A percentile compares a stretch with the other conserved stretches of the same genome.
These are phyloP conservation scores for Rhizopogon vesiculosus DNA, from an alignment of 768 basidiomycete genomes.

Conservation along the genomic window DNA sequence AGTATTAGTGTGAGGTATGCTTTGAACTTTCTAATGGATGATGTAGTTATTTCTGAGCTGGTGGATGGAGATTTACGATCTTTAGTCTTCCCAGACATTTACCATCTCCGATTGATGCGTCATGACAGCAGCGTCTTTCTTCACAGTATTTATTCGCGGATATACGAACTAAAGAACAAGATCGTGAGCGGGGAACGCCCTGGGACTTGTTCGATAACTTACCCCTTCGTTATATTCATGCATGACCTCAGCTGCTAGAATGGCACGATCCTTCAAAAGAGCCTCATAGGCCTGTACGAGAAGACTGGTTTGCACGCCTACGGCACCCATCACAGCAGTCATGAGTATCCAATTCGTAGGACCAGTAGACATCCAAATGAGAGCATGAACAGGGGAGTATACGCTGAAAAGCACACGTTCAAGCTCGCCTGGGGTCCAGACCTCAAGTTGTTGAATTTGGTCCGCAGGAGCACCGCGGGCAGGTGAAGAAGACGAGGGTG, in stretches of 20 bases:
- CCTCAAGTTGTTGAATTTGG: slow-evolving; percentile 70
- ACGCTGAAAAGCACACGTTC: slow-evolving; percentile 66
- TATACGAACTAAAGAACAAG: slow-evolving; percentile 63
- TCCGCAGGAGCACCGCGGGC: slow-evolving; percentile 34
- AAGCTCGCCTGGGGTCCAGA: slow-evolving; percentile 73
- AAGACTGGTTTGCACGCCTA: slow-evolving; percentile 57
- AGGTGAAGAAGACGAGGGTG: slow-evolving; percentile 29
- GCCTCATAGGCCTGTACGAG: slow-evolving; percentile 42
- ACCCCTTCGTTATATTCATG: slow-evolving; percentile 82
- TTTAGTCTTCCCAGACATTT: slow-evolving; percentile 45
- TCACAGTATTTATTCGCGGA: slow-evolving; percentile 73
- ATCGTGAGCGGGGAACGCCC: neutral
- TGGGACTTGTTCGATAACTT: slow-evolving; percentile 18
- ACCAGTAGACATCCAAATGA: slow-evolving; percentile 69
- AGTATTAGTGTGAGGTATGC: neutral
- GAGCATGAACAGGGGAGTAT: slow-evolving; percentile 74
- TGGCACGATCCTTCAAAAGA: slow-evolving; percentile 68
- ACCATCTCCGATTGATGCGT: slow-evolving; percentile 81
- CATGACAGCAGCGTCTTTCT: slow-evolving; percentile 78
- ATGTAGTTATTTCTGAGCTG: neutral
- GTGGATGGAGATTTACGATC: neutral
- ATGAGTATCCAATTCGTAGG: slow-evolving; percentile 76
- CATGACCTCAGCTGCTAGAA: slow-evolving; percentile 77
- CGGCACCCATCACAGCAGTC: slow-evolving; percentile 59
- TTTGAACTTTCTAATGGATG: neutral